A percentile compares a stretch with the other conserved stretches of the same genome.
These are phyloP conservation scores for Nemania serpens DNA, from an alignment of 2,329 filamentous ascomycete genomes.

Conservation along the genomic window DNA sequence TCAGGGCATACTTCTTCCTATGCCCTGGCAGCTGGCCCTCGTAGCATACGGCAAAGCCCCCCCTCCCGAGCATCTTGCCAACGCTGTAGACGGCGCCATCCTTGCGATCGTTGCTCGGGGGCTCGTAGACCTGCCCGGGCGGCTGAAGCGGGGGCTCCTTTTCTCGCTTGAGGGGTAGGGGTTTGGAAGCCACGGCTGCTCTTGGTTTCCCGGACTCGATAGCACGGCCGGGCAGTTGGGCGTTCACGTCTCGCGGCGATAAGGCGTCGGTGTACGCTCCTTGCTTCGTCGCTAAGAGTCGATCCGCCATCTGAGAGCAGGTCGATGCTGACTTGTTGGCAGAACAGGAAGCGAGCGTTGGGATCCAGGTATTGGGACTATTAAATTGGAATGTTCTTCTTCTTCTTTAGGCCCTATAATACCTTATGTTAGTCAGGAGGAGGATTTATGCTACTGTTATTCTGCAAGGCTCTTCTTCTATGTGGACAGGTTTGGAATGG, in stretches of 20 bases:
- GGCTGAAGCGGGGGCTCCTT: conserved; percentile 70
- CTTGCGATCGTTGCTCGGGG: conserved; percentile 69
- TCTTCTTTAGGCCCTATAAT: conserved; percentile 9
- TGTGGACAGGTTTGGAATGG: not conserved
- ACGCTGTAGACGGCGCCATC: conserved; percentile 75
- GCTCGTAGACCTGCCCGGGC: conserved; percentile 63
- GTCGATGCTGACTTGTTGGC: conserved; percentile 12
- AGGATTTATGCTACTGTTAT: not conserved
- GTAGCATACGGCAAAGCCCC: conserved; percentile 83
- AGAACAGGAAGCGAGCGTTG: conserved; percentile 17
- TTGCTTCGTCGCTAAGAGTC: conserved; percentile 53
- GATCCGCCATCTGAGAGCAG: conserved; percentile 50
- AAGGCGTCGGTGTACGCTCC: conserved; percentile 64
- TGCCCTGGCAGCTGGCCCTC: conserved; percentile 69
- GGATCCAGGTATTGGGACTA: conserved; percentile 11
- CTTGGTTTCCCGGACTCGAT: conserved; percentile 53
- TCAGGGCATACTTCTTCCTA: conserved; percentile 73
- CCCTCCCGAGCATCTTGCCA: conserved; percentile 76
- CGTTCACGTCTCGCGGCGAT: conserved; percentile 68
- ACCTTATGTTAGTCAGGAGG: not conserved
- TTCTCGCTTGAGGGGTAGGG: conserved; percentile 50
- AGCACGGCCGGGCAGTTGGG: conserved; percentile 51
- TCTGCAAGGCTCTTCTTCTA: too few relatives aligned
- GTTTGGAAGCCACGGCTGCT: conserved; percentile 47
- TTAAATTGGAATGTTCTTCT: not conserved